Percentiles rank a stretch among this genome's conserved stretches.
Evolutionary conservation across 2,329 filamentous ascomycete genomes (phyloP).

Genomic region (Rhexocercosporidium sp.): DNA sequence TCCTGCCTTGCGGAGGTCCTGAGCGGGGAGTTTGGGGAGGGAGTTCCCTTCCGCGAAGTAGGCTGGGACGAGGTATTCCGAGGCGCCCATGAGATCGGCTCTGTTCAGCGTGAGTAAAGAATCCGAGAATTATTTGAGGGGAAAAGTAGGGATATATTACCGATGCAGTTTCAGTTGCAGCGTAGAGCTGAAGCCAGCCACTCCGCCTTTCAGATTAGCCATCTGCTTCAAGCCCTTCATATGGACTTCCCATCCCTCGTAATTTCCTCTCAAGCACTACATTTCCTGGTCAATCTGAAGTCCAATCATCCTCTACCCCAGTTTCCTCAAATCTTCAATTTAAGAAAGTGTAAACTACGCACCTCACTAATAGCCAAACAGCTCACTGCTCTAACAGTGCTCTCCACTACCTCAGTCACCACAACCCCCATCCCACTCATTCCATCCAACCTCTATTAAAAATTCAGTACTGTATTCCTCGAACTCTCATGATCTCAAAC

Average conservation of each 20-base stretch:
- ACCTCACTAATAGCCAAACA: constrained; percentile 26
- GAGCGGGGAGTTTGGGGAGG: constrained; percentile 12
- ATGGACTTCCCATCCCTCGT: constrained; percentile 21
- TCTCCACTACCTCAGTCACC: constrained; percentile 4
- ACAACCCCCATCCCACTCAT: background rate
- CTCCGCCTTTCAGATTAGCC: constrained; percentile 17
- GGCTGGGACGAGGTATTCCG: constrained; percentile 8
- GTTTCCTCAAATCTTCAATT: background rate
- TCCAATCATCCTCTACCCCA: background rate
- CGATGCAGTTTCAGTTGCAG: constrained; percentile 22
- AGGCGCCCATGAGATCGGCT: constrained; percentile 18
- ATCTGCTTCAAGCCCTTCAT: constrained; percentile 22
- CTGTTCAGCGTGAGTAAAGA: background rate
- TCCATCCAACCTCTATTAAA: constrained; percentile 4
- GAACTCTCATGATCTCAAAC: too few species aligned
- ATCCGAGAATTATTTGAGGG: background rate
- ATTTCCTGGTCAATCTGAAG: background rate
- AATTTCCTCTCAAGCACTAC: constrained; percentile 16
- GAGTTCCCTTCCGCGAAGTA: constrained; percentile 8
- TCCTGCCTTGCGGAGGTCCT: background rate
- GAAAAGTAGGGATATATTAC: background rate
- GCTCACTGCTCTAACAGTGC: constrained; percentile 19
- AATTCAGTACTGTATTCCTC: too few species aligned
- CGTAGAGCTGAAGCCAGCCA: constrained; percentile 5
- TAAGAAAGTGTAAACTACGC: background rate